Evolutionary conservation across 2,329 filamentous ascomycete species (phyloP), one percentile per base, ranked within the genome.

Genomic region (Colletotrichum sp.): DNA sequence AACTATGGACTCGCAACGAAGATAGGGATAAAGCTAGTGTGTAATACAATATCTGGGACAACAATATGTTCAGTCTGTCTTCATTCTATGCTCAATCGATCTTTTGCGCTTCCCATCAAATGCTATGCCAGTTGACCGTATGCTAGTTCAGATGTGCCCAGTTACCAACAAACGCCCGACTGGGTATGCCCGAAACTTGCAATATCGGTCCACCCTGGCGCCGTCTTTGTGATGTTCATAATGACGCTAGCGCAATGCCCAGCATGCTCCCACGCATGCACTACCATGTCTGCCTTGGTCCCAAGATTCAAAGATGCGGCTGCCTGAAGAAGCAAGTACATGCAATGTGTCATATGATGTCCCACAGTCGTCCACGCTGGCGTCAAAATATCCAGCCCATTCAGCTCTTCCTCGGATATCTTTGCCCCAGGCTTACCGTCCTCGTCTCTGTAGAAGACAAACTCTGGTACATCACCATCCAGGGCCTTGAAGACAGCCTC

Each of bases 311-410:
- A 30, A 3, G 44, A 15, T 4, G 57, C 64, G 5, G 69, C 69
- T 2, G 68, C 69, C 18, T 76, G 69, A 10, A 72, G 64, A 7
- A 76, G 44, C 32, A 72, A 18, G 18, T 73, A 76, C 55, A 73
- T 68, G 26, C 69, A 65, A 36, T 76, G 73, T 3, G 64, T 64
- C 64, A 76, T 49, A 18, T 68, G 57, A 15, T 76, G 70, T 2
- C 69, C 57, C 13, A 63, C 21, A 1, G 73, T 76, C 8, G 63
- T 72, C 63, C 63, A 76, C 13, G 32, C 26, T 34, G 73, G 73
- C n/a, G 32, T 72, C 39, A 68, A 15, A 5, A 68, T 16, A 18
- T 55, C 55, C 10, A 68, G 15, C 8, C 39, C 24, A n/a, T 65
- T 21, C 26, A 68, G 57, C 10, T 64, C 69, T 4, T 13, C 13